These are phyloP conservation scores for Aspergillus aculeatus DNA, from an alignment of 2,329 filamentous ascomycete genomes.

Conservation along the genomic window DNA sequence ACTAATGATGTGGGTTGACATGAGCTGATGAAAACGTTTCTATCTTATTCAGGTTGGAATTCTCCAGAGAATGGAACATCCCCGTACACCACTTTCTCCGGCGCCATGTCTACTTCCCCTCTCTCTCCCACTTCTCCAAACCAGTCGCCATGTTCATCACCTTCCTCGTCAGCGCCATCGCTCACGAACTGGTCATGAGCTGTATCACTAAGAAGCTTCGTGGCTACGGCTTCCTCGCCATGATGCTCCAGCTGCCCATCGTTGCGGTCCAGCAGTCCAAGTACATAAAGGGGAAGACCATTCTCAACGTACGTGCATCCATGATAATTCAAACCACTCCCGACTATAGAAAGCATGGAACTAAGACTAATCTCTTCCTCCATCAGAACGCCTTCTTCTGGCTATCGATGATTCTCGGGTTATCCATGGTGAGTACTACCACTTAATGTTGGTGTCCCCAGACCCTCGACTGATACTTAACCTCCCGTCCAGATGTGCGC, in stretches of 20 bases:
- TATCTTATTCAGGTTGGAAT: constrained; percentile 68
- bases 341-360: not conserved
- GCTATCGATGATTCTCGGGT: constrained; percentile 84
- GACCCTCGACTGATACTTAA: not conserved
- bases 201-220: constrained; percentile 97
- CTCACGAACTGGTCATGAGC: constrained; percentile 94
- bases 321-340: too few relatives aligned
- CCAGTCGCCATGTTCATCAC: constrained; percentile 81
- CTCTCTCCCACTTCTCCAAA: constrained; percentile 71
- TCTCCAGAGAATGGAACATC: constrained; percentile 95
- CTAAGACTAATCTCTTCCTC: not conserved
- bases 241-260: constrained; percentile 96
- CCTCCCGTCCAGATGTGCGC: constrained; percentile 53
- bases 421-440: constrained; percentile 66
- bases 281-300: constrained; percentile 70
- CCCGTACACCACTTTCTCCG: constrained; percentile 94
- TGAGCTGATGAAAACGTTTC: too few relatives aligned
- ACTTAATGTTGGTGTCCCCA: not conserved
- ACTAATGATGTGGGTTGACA: too few relatives aligned
- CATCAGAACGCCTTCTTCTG: constrained; percentile 76
- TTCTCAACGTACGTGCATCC: constrained; percentile 62
- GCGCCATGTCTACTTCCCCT: constrained; percentile 87
- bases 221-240: constrained; percentile 88
- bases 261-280: constrained; percentile 83
- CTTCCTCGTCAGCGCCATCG: constrained; percentile 83